phyloP scores from a whole-genome alignment of 2,329 filamentous ascomycete genomes.

The Paracoccidioides lutzii region DNA sequence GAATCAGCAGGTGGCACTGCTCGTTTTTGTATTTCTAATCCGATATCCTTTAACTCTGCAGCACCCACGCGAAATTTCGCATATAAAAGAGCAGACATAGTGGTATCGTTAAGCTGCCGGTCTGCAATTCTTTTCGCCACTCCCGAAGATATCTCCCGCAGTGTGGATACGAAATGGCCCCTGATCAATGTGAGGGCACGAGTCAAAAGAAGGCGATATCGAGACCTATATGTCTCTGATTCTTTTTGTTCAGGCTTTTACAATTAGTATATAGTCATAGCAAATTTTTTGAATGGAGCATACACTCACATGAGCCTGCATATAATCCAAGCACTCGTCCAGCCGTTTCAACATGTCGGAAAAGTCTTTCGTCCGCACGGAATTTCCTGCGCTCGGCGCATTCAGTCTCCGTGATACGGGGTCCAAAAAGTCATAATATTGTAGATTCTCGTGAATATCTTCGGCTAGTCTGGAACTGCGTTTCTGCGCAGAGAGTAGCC shows the following conservation, averaged over 20 bases:
- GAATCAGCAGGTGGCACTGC: slow-evolving; percentile 48
- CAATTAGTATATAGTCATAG: slow-evolving; percentile 14
- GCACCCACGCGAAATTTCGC: slow-evolving; percentile 58
- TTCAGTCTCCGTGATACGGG: slow-evolving; percentile 81
- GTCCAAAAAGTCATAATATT: slow-evolving; percentile 89
- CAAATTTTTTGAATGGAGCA: neutral
- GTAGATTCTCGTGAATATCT: slow-evolving; percentile 75
- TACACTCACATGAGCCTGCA: slow-evolving; percentile 63
- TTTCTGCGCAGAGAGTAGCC: slow-evolving; percentile 68
- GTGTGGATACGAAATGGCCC: slow-evolving; percentile 51
- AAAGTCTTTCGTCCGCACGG: slow-evolving; percentile 75
- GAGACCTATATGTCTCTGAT: slow-evolving; percentile 71
- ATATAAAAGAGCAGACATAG: slow-evolving; percentile 57
- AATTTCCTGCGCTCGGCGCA: slow-evolving; percentile 72
- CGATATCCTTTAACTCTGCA: slow-evolving; percentile 51
- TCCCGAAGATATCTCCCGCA: slow-evolving; percentile 49
- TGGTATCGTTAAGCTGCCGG: slow-evolving; percentile 57
- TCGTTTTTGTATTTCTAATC: slow-evolving; percentile 54
- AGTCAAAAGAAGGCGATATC: slow-evolving; percentile 71
- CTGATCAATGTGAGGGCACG: slow-evolving; percentile 54
- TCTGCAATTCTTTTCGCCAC: slow-evolving; percentile 52
- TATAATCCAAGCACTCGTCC: slow-evolving; percentile 84
- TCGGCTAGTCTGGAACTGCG: slow-evolving; percentile 67
- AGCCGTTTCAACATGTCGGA: slow-evolving; percentile 76
- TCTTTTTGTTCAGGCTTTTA: slow-evolving; percentile 67